Percentiles rank a stretch among this genome's conserved stretches.
Evolutionary conservation across 331 rosid genomes (phyloP).

Genomic region (Quercus phellos): DNA sequence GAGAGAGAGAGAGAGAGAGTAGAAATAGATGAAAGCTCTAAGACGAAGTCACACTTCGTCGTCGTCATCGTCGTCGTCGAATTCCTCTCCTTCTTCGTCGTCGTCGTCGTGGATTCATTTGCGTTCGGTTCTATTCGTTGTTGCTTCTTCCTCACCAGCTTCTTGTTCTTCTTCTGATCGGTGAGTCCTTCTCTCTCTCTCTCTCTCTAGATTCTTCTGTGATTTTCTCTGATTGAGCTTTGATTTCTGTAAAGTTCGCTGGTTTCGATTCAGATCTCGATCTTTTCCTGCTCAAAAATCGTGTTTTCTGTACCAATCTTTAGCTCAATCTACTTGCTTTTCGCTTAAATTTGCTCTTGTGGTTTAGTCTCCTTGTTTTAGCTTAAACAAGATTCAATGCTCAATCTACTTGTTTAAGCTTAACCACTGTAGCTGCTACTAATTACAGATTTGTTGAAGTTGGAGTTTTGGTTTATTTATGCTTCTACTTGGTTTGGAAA

Average conservation of each 20-base stretch:
- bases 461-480: too few species aligned
- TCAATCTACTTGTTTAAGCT: slow-evolving; percentile 20
- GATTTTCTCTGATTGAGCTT: slow-evolving; percentile 16
- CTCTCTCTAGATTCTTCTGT: slow-evolving; percentile 18
- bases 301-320: slow-evolving; percentile 33
- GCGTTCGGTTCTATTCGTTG: slow-evolving; percentile 98
- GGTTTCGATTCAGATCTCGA: slow-evolving; percentile 55
- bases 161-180: slow-evolving; percentile 92
- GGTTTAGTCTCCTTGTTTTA: slow-evolving; percentile 15
- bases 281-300: slow-evolving; percentile 28
- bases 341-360: neutral
- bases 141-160: slow-evolving; percentile 96
- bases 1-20: slow-evolving; percentile 1
- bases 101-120: slow-evolving; percentile 96
- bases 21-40: slow-evolving; percentile 84
- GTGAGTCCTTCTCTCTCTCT: slow-evolving; percentile 61
- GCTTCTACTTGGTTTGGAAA: neutral
- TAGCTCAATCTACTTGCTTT: slow-evolving; percentile 40
- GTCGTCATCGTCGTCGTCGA: slow-evolving; percentile 64
- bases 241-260: slow-evolving; percentile 28
- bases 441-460: too few species aligned
- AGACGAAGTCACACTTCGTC: slow-evolving; percentile 83
- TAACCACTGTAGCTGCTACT: too few species aligned
- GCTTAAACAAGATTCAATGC: too few species aligned
- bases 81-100: slow-evolving; percentile 80